These are phyloP conservation scores for Cucurbitaria berberidis DNA, from an alignment of 2,329 filamentous ascomycete species.

Conservation along the genomic window DNA sequence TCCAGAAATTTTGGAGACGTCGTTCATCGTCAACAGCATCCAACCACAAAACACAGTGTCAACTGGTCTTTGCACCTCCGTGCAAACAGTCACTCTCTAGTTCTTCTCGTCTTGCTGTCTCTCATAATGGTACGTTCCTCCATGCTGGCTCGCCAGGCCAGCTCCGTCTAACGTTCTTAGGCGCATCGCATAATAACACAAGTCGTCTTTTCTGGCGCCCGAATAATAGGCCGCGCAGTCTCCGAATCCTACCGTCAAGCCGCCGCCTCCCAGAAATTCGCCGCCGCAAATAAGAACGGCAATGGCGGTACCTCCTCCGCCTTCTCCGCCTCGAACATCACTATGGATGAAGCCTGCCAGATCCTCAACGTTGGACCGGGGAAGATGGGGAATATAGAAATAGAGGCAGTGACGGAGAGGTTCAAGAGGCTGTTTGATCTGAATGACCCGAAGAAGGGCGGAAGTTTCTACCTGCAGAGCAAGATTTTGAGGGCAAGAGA, in stretches of 20 bases:
- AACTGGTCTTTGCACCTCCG: background rate
- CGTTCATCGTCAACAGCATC: slow-evolving; percentile 22
- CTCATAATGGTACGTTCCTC: slow-evolving; percentile 35
- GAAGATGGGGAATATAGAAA: slow-evolving; percentile 74
- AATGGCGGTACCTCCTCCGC: slow-evolving; percentile 54
- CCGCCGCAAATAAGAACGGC: slow-evolving; percentile 72
- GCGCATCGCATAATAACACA: slow-evolving; percentile 94
- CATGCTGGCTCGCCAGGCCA: background rate
- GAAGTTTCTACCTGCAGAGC: slow-evolving; percentile 98
- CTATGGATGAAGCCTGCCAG: slow-evolving; percentile 94
- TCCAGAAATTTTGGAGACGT: slow-evolving; percentile 32
- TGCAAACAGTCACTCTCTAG: background rate
- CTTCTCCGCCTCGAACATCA: slow-evolving; percentile 74
- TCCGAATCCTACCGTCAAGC: slow-evolving; percentile 96
- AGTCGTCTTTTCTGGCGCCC: slow-evolving; percentile 86
- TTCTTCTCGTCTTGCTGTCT: background rate
- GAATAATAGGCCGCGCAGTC: slow-evolving; percentile 92
- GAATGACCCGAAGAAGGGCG: slow-evolving; percentile 94
- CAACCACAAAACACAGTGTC: slow-evolving; percentile 12
- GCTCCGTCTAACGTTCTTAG: slow-evolving; percentile 56
- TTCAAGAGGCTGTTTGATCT: slow-evolving; percentile 95
- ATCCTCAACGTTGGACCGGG: slow-evolving; percentile 96
- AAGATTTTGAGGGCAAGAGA: slow-evolving; percentile 92
- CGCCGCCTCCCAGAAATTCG: slow-evolving; percentile 82
- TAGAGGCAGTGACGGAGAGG: slow-evolving; percentile 79